Evolutionary conservation across 257 asterid genomes (phyloP).

Genomic region (Paraleonurus japonicus): DNA sequence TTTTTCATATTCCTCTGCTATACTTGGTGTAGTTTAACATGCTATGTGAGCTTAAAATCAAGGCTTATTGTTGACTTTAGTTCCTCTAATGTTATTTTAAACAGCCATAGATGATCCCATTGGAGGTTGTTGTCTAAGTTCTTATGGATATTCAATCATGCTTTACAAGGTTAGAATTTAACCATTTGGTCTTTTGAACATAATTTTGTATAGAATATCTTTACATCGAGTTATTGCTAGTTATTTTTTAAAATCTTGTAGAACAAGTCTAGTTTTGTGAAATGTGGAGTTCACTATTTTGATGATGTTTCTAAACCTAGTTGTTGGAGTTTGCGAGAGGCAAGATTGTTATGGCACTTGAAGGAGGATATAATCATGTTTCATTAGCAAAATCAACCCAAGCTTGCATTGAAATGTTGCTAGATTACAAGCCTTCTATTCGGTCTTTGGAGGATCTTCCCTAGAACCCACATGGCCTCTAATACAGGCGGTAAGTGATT

Average conservation of each 20-base stretch:
- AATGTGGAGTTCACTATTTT: background rate
- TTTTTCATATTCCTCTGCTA: background rate
- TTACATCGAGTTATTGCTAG: no score
- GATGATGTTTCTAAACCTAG: conserved; percentile 30
- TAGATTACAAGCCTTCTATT: background rate
- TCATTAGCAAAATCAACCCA: conserved; percentile 42
- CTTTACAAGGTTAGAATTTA: background rate
- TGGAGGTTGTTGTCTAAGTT: background rate
- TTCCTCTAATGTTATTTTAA: background rate
- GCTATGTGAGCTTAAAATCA: background rate
- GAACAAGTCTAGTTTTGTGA: background rate
- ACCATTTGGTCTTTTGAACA: background rate
- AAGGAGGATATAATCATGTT: conserved; percentile 64
- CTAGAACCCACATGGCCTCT: conserved; percentile 41
- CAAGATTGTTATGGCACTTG: conserved; percentile 69
- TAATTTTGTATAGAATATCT: no score
- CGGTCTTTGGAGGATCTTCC: background rate
- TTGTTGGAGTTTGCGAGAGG: conserved; percentile 62
- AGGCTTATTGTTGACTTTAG: background rate
- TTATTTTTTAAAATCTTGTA: background rate
- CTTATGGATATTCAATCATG: background rate
- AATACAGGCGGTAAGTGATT: conserved; percentile 43
- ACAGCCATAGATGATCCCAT: background rate
- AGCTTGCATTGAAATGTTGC: background rate
- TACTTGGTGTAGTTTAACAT: background rate